These are phyloP conservation scores for Kluyveromyces aestuarii DNA, from an alignment of 805 yeast species.

Conservation along the genomic window DNA sequence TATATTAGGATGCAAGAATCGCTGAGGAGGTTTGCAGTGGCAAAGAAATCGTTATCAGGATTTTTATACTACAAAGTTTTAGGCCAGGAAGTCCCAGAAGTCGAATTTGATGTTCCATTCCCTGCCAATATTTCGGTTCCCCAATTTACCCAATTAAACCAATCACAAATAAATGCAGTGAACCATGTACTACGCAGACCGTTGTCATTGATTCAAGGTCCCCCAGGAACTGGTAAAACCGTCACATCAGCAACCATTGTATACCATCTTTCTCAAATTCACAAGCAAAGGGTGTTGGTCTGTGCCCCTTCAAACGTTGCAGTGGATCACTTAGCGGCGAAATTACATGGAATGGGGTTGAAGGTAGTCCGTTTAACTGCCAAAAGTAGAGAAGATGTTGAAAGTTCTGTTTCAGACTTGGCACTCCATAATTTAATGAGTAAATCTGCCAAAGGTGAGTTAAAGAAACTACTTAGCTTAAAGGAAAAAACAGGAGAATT, in stretches of 20 bases:
- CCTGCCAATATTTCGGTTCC: conserved; percentile 58
- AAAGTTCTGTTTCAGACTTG: conserved; percentile 47
- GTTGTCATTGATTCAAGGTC: conserved; percentile 81
- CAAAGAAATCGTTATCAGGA: conserved; percentile 59
- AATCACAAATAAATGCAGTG: conserved; percentile 75
- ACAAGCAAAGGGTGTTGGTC: conserved; percentile 61
- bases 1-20: conserved; percentile 81
- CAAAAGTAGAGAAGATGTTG: conserved; percentile 71
- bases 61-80: conserved; percentile 67
- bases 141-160: conserved; percentile 60
- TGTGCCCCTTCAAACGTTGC: conserved; percentile 97
- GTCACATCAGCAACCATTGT: conserved; percentile 86
- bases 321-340: conserved; percentile 79
- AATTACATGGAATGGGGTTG: conserved; percentile 60
- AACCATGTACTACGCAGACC: conserved; percentile 59
- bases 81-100: conserved; percentile 66
- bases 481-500: conserved; percentile 65
- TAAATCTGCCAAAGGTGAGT: conserved; percentile 40
- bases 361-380: conserved; percentile 74
- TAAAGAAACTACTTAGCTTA: conserved; percentile 48
- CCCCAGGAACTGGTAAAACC: conserved; percentile 95
- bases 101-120: conserved; percentile 50
- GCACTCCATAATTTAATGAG: conserved; percentile 48
- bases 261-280: conserved; percentile 58
- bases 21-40: conserved; percentile 58